Evolutionary conservation across 495 filamentous ascomycete species (phyloP).

Genomic region (Aspergillus sclerotioniger): DNA sequence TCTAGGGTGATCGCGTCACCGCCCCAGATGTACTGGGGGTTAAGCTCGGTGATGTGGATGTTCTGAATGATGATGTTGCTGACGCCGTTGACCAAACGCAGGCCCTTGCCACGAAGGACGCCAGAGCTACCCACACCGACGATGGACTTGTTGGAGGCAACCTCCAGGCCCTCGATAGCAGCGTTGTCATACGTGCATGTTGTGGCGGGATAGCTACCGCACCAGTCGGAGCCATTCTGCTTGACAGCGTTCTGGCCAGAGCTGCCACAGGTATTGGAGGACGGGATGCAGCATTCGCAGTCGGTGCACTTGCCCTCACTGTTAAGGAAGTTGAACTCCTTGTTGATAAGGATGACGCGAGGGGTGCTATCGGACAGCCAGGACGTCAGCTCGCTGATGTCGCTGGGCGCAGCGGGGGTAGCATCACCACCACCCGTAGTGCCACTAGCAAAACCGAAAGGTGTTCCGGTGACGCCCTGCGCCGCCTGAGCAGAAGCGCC

Average conservation of each 20-base stretch:
- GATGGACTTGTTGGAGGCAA: conserved; percentile 40
- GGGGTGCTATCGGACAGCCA: conserved; percentile 39
- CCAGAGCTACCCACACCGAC: conserved; percentile 34
- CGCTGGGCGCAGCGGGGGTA: conserved; percentile 39
- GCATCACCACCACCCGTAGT: conserved; percentile 51
- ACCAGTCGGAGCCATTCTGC: conserved; percentile 29
- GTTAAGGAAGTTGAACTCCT: conserved; percentile 46
- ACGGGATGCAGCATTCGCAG: conserved; percentile 33
- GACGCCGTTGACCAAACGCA: conserved; percentile 36
- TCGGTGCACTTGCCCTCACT: conserved; percentile 40
- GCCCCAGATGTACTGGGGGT: conserved; percentile 43
- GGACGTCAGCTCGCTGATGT: conserved; percentile 33
- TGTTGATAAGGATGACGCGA: conserved; percentile 49
- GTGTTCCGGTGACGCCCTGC: conserved; percentile 34
- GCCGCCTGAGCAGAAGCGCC: conserved; percentile 20
- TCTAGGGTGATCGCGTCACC: conserved; percentile 40
- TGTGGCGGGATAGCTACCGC: conserved; percentile 25
- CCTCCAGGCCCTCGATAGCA: conserved; percentile 30
- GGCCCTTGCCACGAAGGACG: conserved; percentile 40
- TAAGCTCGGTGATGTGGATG: conserved; percentile 42
- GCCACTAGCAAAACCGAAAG: conserved; percentile 47
- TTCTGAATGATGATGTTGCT: conserved; percentile 47
- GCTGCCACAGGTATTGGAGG: conserved; percentile 26
- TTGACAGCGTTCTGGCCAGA: conserved; percentile 32
- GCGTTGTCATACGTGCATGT: conserved; percentile 40